A percentile compares a stretch with the other conserved stretches of the same genome.
Conservation (phyloP, 176 grass and related monocot genomes). For the Phragmites australis region DNA sequence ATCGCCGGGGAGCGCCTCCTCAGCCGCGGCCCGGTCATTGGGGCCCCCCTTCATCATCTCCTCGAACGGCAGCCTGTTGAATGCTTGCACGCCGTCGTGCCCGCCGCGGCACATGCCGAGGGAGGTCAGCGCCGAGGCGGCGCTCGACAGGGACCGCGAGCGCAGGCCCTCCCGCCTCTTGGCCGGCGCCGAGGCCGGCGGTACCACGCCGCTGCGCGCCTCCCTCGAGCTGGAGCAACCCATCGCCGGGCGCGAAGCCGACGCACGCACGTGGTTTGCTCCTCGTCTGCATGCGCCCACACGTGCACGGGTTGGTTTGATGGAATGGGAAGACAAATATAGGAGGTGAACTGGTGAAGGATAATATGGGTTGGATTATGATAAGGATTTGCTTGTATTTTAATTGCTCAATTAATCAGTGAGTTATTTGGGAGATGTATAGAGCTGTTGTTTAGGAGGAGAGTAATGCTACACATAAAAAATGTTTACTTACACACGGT, state of each 20-base stretch:
- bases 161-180: constrained; percentile 6
- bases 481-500: neutral
- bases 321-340: constrained; percentile 20
- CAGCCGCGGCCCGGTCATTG: constrained; percentile 25
- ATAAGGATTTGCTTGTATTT: neutral
- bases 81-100: constrained; percentile 13
- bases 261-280: neutral
- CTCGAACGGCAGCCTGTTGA: constrained; percentile 6
- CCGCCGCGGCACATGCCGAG: constrained; percentile 42
- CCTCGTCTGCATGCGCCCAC: neutral
- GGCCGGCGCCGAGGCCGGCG: neutral
- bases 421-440: neutral
- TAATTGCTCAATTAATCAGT: constrained; percentile 5
- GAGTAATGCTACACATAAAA: neutral
- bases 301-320: neutral
- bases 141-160: constrained; percentile 21
- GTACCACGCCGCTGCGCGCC: neutral
- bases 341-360: constrained; percentile 10
- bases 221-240: constrained; percentile 77
- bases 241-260: constrained; percentile 41
- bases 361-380: neutral
- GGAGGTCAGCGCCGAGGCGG: constrained; percentile 49
- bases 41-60: constrained; percentile 16
- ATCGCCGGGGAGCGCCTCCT: neutral
- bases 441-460: neutral